Conservation (phyloP, 1,284 basidiomycete species). For the Fistulinella cinereoalba region DNA sequence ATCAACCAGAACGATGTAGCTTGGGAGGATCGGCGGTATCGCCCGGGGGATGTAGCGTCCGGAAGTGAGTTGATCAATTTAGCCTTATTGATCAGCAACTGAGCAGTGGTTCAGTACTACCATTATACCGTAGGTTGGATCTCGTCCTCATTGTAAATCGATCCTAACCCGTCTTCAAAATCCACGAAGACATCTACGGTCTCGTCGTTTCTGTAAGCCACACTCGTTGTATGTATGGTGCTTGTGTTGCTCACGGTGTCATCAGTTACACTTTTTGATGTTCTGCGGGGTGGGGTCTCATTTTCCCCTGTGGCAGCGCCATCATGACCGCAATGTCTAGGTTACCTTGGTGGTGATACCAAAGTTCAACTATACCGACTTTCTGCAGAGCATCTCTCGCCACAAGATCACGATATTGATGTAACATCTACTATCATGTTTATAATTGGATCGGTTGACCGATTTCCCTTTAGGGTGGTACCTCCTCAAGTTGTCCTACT, state of each 20-base stretch:
- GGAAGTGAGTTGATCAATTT: conserved; percentile 39
- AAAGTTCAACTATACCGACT: conserved; percentile 66
- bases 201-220: conserved; percentile 55
- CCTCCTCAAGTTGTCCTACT: conserved; percentile 69
- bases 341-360: conserved; percentile 67
- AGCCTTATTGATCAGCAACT: conserved; percentile 2
- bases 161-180: conserved; percentile 15
- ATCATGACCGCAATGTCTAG: conserved; percentile 30
- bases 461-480: conserved; percentile 47
- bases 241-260: conserved; percentile 8
- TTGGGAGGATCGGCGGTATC: conserved; percentile 42
- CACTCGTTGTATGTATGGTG: background rate
- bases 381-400: conserved; percentile 66
- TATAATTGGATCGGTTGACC: background rate
- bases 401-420: conserved; percentile 65
- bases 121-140: conserved; percentile 36
- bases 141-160: background rate
- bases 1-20: conserved; percentile 39
- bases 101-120: conserved; percentile 27
- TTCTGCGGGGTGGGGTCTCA: conserved; percentile 47
- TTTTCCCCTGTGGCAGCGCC: background rate
- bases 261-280: conserved; percentile 52
- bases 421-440: conserved; percentile 35
- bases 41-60: conserved; percentile 54
- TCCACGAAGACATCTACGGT: conserved; percentile 66